A percentile compares a stretch with the other conserved stretches of the same genome.
These are phyloP conservation scores for Alternaria brassicae DNA, from an alignment of 2,329 filamentous ascomycete species.

Conservation along the genomic window DNA sequence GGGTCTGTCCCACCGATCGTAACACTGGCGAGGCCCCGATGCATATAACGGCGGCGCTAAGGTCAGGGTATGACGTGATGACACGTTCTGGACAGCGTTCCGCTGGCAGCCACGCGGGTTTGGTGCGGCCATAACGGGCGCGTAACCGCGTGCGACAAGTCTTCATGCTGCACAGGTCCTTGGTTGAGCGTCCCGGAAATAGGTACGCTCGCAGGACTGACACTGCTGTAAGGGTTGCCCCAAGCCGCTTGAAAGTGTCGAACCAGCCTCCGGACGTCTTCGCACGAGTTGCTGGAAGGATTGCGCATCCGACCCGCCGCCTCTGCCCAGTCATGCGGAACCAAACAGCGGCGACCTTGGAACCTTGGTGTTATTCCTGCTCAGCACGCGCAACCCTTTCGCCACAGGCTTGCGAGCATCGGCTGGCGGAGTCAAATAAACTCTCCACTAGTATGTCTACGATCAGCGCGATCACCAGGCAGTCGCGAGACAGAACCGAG, in stretches of 20 bases:
- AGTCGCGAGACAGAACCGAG: conserved; percentile 10
- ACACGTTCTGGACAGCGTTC: conserved; percentile 28
- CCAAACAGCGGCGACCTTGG: conserved; percentile 13
- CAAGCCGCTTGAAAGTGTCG: background rate
- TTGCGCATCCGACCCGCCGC: conserved; percentile 11
- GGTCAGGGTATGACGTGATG: conserved; percentile 28
- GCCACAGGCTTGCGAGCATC: conserved; percentile 24
- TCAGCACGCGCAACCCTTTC: conserved; percentile 36
- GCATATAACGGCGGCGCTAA: conserved; percentile 30
- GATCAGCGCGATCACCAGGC: conserved; percentile 29
- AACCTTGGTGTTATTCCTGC: conserved; percentile 14
- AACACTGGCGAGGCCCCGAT: conserved; percentile 34
- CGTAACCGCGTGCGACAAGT: conserved; percentile 17
- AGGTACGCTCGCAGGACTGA: conserved; percentile 12
- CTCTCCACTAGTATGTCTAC: conserved; percentile 14
- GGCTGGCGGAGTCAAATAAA: conserved; percentile 22
- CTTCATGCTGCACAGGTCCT: conserved; percentile 8
- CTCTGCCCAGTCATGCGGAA: conserved; percentile 14
- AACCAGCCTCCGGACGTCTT: conserved; percentile 1
- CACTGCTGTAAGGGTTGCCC: conserved; percentile 7
- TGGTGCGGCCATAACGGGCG: conserved; percentile 16
- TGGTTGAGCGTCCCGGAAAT: conserved; percentile 14
- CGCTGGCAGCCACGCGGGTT: conserved; percentile 14
- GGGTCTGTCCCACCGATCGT: conserved; percentile 35
- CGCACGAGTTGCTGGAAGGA: conserved; percentile 3